These are phyloP conservation scores for Fusarium pseudograminearum DNA, from an alignment of 2,329 filamentous ascomycete species.

Conservation along the genomic window DNA sequence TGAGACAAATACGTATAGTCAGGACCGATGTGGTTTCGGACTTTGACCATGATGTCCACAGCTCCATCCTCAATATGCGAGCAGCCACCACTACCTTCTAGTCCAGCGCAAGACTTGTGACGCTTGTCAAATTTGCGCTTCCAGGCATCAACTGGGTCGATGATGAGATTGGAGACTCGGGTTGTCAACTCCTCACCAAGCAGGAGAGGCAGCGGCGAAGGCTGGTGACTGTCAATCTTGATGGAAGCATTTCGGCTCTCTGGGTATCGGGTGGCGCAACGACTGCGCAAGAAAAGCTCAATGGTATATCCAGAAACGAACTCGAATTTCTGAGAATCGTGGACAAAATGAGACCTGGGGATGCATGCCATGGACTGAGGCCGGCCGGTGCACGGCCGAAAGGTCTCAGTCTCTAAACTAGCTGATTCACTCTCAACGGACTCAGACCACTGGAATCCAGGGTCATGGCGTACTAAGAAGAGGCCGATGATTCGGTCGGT, in stretches of 20 bases:
- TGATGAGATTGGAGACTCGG: slow-evolving; percentile 57
- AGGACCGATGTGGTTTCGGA: slow-evolving; percentile 64
- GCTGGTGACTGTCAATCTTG: slow-evolving; percentile 61
- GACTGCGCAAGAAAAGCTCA: slow-evolving; percentile 59
- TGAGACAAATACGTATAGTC: slow-evolving; percentile 59
- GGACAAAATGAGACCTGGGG: slow-evolving; percentile 59
- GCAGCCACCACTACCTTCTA: slow-evolving; percentile 55
- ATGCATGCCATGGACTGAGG: slow-evolving; percentile 61
- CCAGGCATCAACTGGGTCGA: slow-evolving; percentile 56
- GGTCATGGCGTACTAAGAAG: slow-evolving; percentile 63
- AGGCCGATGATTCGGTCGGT: slow-evolving; percentile 64
- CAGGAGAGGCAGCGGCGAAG: slow-evolving; percentile 60
- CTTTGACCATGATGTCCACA: slow-evolving; percentile 59
- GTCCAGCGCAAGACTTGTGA: slow-evolving; percentile 52
- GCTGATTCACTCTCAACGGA: slow-evolving; percentile 56
- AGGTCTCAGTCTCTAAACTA: slow-evolving; percentile 54
- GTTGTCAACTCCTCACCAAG: slow-evolving; percentile 62
- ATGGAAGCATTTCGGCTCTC: slow-evolving; percentile 55
- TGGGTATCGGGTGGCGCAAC: slow-evolving; percentile 51
- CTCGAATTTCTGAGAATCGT: slow-evolving; percentile 45
- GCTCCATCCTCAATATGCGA: slow-evolving; percentile 58
- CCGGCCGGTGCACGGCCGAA: slow-evolving; percentile 56
- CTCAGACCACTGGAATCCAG: slow-evolving; percentile 62
- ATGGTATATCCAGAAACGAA: slow-evolving; percentile 63
- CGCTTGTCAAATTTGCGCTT: slow-evolving; percentile 57